Evolutionary conservation across 2,329 filamentous ascomycete genomes (phyloP).

Genomic region (Diaporthe destruens): DNA sequence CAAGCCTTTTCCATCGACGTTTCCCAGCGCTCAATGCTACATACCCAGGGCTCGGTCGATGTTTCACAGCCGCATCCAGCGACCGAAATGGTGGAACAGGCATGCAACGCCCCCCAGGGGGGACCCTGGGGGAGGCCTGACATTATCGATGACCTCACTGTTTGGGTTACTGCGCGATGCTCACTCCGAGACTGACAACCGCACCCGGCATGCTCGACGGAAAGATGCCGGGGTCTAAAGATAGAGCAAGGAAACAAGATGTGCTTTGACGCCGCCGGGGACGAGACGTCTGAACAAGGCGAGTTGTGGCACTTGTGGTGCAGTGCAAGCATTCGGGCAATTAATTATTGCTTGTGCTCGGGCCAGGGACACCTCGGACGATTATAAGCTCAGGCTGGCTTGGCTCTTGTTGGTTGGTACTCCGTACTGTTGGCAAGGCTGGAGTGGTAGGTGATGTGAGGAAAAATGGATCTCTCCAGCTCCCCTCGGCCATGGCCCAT

Average conservation of each 20-base stretch:
- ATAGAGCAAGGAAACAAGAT: conserved; percentile 9
- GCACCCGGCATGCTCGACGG: conserved; percentile 5
- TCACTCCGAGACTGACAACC: background rate
- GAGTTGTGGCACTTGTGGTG: conserved; percentile 3
- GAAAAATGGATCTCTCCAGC: background rate
- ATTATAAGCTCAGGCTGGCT: conserved; percentile 16
- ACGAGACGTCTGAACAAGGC: conserved; percentile 26
- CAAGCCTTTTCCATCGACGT: background rate
- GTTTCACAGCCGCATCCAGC: conserved; percentile 27
- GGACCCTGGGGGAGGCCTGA: background rate
- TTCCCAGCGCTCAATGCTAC: background rate
- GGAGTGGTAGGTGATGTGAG: background rate
- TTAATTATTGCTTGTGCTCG: conserved; percentile 23
- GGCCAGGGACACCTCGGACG: conserved; percentile 17
- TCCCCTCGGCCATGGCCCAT: background rate
- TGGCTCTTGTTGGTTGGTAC: conserved; percentile 13
- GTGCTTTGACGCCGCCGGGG: background rate
- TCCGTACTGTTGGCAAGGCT: background rate
- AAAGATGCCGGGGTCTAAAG: conserved; percentile 2
- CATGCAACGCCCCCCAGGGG: background rate
- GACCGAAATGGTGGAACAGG: conserved; percentile 12
- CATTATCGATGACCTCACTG: background rate
- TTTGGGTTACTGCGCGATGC: background rate
- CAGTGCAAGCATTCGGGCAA: conserved; percentile 14
- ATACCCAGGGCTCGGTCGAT: background rate